Conservation (phyloP, 208 protist species). For the Trypanosoma brucei region DNA sequence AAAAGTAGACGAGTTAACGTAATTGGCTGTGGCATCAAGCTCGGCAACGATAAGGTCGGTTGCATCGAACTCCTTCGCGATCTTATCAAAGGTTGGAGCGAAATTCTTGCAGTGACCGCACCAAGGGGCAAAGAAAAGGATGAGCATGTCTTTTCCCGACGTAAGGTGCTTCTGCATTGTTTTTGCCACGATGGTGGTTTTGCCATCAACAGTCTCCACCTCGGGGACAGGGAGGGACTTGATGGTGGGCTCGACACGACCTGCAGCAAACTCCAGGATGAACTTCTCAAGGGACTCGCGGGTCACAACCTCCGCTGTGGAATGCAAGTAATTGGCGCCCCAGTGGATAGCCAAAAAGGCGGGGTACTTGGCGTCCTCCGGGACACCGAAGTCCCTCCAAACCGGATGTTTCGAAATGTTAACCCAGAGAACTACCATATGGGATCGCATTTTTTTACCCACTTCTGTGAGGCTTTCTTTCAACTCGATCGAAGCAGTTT, state of each 20-base stretch:
- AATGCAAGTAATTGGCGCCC: slow-evolving; percentile 49
- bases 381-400: slow-evolving; percentile 53
- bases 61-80: slow-evolving; percentile 44
- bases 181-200: slow-evolving; percentile 77
- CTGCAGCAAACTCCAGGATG: slow-evolving; percentile 46
- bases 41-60: slow-evolving; percentile 55
- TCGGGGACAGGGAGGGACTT: slow-evolving; percentile 63
- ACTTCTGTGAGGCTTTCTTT: slow-evolving; percentile 34
- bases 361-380: slow-evolving; percentile 56
- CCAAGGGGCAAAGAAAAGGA: slow-evolving; percentile 93
- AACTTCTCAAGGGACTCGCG: slow-evolving; percentile 45
- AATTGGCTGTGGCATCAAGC: slow-evolving; percentile 55
- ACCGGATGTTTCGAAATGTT: slow-evolving; percentile 67
- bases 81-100: slow-evolving; percentile 31
- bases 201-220: slow-evolving; percentile 62
- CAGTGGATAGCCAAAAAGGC: slow-evolving; percentile 66
- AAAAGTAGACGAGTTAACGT: slow-evolving; percentile 34
- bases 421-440: slow-evolving; percentile 73
- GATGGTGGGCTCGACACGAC: slow-evolving; percentile 35
- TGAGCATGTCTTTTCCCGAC: slow-evolving; percentile 47
- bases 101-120: slow-evolving; percentile 79
- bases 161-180: slow-evolving; percentile 52
- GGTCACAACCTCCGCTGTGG: slow-evolving; percentile 34
- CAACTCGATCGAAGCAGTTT: slow-evolving; percentile 16
- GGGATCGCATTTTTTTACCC: slow-evolving; percentile 65